These are phyloP conservation scores for Sapria himalayana DNA, from an alignment of 345 rosid genomes.

Conservation along the genomic window DNA sequence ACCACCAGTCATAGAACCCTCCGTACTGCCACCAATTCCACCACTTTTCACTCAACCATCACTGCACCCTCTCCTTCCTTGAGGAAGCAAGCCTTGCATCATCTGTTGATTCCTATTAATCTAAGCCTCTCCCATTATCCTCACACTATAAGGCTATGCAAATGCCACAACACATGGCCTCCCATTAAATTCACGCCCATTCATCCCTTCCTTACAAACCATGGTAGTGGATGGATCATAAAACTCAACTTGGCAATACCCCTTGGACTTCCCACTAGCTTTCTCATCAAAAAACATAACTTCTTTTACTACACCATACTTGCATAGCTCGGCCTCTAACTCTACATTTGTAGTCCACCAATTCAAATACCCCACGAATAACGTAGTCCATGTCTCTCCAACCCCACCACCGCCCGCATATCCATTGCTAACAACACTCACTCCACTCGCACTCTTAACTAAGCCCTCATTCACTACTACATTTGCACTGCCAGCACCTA, in stretches of 20 bases:
- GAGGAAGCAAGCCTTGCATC: conserved; percentile 19
- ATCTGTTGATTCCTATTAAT: conserved; percentile 36
- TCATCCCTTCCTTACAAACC: conserved; percentile 63
- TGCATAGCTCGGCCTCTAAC: conserved; percentile 38
- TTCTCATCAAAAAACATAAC: conserved; percentile 75
- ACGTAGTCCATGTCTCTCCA: conserved; percentile 26
- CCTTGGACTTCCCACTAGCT: conserved; percentile 78
- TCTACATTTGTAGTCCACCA: conserved; percentile 94
- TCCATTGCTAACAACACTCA: conserved; percentile 10
- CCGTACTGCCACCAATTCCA: conserved; percentile 20
- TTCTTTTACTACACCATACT: conserved; percentile 58
- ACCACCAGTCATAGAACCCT: conserved; percentile 24
- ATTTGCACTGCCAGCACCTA: conserved; percentile 10
- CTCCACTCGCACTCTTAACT: conserved; percentile 5
- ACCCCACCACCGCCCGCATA: conserved; percentile 14
- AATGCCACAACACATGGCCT: conserved; percentile 63
- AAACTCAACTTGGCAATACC: conserved; percentile 77
- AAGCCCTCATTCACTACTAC: conserved; percentile 8
- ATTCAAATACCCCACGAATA: conserved; percentile 74
- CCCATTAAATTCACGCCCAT: conserved; percentile 50
- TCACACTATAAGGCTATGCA: conserved; percentile 44
- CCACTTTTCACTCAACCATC: conserved; percentile 26
- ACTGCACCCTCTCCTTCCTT: conserved; percentile 33
- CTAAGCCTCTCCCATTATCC: conserved; percentile 61
- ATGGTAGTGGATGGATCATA: conserved; percentile 43